Conservation (phyloP, 2,329 filamentous ascomycete species). For the Colletotrichum karsti region DNA sequence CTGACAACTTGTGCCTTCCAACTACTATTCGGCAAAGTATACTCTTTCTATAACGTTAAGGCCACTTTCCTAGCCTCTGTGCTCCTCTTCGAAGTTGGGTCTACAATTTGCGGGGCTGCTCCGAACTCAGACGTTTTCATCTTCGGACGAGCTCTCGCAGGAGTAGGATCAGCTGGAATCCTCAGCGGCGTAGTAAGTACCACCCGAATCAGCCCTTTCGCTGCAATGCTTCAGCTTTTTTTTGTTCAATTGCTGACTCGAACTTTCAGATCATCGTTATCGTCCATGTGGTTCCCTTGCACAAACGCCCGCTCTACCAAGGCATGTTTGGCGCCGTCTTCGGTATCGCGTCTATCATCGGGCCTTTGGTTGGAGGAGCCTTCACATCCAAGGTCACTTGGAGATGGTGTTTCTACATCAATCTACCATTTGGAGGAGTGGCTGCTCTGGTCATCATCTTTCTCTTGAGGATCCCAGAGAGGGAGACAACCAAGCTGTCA, state of each 20-base stretch:
- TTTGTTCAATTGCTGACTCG: background rate
- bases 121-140: conserved; percentile 43
- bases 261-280: conserved; percentile 46
- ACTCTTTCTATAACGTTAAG: conserved; percentile 37
- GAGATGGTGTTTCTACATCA: conserved; percentile 48
- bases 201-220: background rate
- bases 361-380: conserved; percentile 36
- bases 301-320: conserved; percentile 42
- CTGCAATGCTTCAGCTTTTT: background rate
- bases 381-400: conserved; percentile 39
- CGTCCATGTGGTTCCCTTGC: conserved; percentile 42
- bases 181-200: conserved; percentile 35
- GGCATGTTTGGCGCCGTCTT: conserved; percentile 48
- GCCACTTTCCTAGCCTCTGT: conserved; percentile 33
- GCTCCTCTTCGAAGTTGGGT: conserved; percentile 39
- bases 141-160: conserved; percentile 44
- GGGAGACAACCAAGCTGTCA: conserved; percentile 29
- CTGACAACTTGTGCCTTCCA: conserved; percentile 37
- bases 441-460: conserved; percentile 35
- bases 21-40: conserved; percentile 38
- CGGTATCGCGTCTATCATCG: conserved; percentile 44
- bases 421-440: conserved; percentile 40
- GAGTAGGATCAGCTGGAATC: conserved; percentile 43
- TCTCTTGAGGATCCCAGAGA: conserved; percentile 21
- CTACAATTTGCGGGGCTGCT: conserved; percentile 40